A percentile compares a stretch with the other conserved stretches of the same genome.
Evolutionary conservation across 305 asterid species (phyloP).

Genomic region (Fraxinus albicans): DNA sequence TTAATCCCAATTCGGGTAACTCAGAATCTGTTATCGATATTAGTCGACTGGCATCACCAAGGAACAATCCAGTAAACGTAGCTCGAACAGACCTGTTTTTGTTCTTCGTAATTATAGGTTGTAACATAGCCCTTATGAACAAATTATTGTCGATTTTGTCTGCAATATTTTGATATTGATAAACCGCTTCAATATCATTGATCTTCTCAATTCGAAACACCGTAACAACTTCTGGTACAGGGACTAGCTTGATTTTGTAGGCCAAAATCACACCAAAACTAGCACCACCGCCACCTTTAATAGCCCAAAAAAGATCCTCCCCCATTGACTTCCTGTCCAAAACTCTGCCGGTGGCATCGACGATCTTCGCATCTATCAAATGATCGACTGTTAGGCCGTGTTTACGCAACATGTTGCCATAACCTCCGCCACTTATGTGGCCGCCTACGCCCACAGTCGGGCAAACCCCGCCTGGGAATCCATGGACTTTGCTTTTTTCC

Average conservation of each 20-base stretch:
- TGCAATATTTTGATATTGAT: conserved; percentile 27
- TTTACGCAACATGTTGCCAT: conserved; percentile 22
- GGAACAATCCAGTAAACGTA: conserved; percentile 36
- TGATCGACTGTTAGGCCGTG: conserved; percentile 25
- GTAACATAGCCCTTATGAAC: conserved; percentile 38
- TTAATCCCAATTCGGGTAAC: conserved; percentile 38
- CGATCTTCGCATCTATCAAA: conserved; percentile 25
- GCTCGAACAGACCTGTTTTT: conserved; percentile 22
- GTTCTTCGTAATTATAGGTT: conserved; percentile 13
- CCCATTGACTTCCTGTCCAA: conserved; percentile 28
- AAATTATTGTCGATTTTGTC: conserved; percentile 32
- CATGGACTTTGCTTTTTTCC: conserved; percentile 23
- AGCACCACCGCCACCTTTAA: conserved; percentile 32
- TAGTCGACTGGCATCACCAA: conserved; percentile 35
- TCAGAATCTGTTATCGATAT: conserved; percentile 13
- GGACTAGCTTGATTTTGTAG: conserved; percentile 27
- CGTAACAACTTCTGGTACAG: conserved; percentile 23
- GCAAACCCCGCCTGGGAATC: conserved; percentile 34
- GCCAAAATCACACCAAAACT: conserved; percentile 31
- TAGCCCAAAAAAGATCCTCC: conserved; percentile 37
- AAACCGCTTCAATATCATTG: conserved; percentile 17
- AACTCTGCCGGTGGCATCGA: conserved; percentile 24
- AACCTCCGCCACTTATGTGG: conserved; percentile 32
- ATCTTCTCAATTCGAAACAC: conserved; percentile 14
- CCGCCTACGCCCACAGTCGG: conserved; percentile 31